These are phyloP conservation scores for Phytophthora pseudosyringae DNA, from an alignment of 352 stramenopile genomes.

Conservation along the genomic window DNA sequence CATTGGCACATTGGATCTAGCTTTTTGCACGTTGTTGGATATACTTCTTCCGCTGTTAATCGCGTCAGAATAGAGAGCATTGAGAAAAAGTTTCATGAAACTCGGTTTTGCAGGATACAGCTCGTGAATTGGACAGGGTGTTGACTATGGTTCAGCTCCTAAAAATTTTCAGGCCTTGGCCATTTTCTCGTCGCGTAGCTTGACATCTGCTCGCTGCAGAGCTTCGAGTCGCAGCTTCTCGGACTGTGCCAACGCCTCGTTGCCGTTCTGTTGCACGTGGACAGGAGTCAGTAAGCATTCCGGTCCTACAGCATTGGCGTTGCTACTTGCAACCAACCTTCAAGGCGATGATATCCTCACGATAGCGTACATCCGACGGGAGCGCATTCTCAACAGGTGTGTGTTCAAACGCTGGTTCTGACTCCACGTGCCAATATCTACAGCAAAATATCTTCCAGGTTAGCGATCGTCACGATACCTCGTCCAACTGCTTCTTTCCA, in stretches of 20 bases:
- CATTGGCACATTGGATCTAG: slow-evolving; percentile 31
- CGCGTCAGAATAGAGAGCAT: slow-evolving; percentile 41
- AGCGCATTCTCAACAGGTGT: slow-evolving; percentile 48
- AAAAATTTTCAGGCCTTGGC: slow-evolving; percentile 13
- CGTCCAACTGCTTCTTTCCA: slow-evolving; percentile 6
- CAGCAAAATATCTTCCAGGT: neutral
- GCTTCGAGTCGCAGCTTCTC: slow-evolving; percentile 79
- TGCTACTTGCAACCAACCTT: slow-evolving; percentile 38
- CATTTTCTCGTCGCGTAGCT: slow-evolving; percentile 36
- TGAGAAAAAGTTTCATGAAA: slow-evolving; percentile 16
- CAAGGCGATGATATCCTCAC: slow-evolving; percentile 67
- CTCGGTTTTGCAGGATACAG: neutral
- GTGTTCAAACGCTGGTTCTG: slow-evolving; percentile 67
- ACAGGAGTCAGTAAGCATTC: neutral
- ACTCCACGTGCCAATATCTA: slow-evolving; percentile 78
- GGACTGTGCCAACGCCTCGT: slow-evolving; percentile 60
- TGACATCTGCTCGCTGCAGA: slow-evolving; percentile 65
- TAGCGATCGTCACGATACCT: neutral
- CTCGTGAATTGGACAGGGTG: neutral
- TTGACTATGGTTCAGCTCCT: neutral
- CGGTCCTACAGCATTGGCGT: neutral
- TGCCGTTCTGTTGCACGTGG: slow-evolving; percentile 40
- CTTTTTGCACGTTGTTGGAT: slow-evolving; percentile 24
- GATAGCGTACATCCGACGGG: slow-evolving; percentile 66
- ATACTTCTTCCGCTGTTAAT: slow-evolving; percentile 32